Evolutionary conservation across 169 alveolate genomes (phyloP), one percentile per base, ranked within the genome.

Genomic region (Plasmodium ovale): DNA sequence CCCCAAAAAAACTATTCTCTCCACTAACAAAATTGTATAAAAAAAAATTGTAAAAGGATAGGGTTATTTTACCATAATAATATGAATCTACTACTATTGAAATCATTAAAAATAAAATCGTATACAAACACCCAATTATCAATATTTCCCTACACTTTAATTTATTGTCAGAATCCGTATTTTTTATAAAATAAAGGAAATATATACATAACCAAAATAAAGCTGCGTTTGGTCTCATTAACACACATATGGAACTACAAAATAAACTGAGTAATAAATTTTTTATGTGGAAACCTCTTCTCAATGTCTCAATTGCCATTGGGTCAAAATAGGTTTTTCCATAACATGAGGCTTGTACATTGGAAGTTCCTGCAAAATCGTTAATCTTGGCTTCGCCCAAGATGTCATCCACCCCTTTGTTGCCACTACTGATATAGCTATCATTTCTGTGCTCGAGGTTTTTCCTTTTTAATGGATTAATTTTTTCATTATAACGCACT

Each of bases 131-230:
- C 4, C 82, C 84, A 27, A 79, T 79, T 2, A 5, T 27, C 2
- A 79, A 56, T 3, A 64, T 70, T 79, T 79, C 89, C 23, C 33
- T 69, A 27, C 31, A 64, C 10, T 6, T 25, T 25, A 79, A 25
- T 16, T 27, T 64, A 23, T 42, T 44, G 2, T 77, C 21, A 10
- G 53, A 73, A n/a, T 67, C 42, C 5, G 10, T 12, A 21, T 1
- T 0, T 67, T 79, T 35, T 54, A 79, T 23, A 49, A 84, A 16
- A 54, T 79, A 73, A 35, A 73, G 72, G 14, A 87, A 23, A 70
- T 91, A 91, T 37, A 91, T 53, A 16, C 69, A 16, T 21, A 87
- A 1, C 94, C 94, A 91, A 73, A 91, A 91, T 47, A 71, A 42
- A 54, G 64, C 67, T 7, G 92, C 88, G 37, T 49, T 87, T 4